Base-by-base conservation (phyloP, 2,329 filamentous ascomycete species). In the Calonectria crousiana region DNA sequence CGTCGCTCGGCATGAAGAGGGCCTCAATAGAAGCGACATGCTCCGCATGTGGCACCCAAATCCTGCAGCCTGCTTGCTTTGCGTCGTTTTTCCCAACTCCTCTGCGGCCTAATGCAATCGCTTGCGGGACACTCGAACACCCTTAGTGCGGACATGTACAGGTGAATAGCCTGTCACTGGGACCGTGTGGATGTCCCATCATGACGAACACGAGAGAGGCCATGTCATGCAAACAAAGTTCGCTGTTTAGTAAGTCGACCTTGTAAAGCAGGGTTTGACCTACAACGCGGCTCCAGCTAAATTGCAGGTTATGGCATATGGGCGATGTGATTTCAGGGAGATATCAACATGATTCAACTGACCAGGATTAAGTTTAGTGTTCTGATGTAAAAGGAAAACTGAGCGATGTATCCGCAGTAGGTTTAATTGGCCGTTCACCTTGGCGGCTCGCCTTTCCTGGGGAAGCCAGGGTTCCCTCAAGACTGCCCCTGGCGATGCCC, bases 391-490 rank as follows among this genome's bases (percentile, higher is more conserved):
- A 47, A 47, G n/a, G n/a, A 47, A 47, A 23, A 47, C 44, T 47
- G n/a, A 47, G 44, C 10, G 44, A 47, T 47, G 44, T 47, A 47
- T 47, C 51, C 16, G 51, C 28, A 18, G 26, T 30, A 4, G 28
- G 13, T 53, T 16, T 79, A 69, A 80, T 80, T 80, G 78, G 78
- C 16, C 56, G 30, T 65, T 73, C 72, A 77, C 73, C 74, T 67
- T 47, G 13, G 32, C 18, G 34, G 28, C 23, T 53, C 51, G 23
- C 28, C 28, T 32, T 47, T 47, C 44, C 44, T 47, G 44, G 44
- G 44, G 44, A 10, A 47, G 44, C n/a, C 44, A 47, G 44, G 44
- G 44, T 47, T 47, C 44, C 20, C 51, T 20, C 51, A 10, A 32
- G 51, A 18, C 51, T 32, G 16, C 26, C 51, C 26, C 51, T 30